Evolutionary conservation across 257 asterid genomes (phyloP).

Genomic region (Nicotiana attenuata): DNA sequence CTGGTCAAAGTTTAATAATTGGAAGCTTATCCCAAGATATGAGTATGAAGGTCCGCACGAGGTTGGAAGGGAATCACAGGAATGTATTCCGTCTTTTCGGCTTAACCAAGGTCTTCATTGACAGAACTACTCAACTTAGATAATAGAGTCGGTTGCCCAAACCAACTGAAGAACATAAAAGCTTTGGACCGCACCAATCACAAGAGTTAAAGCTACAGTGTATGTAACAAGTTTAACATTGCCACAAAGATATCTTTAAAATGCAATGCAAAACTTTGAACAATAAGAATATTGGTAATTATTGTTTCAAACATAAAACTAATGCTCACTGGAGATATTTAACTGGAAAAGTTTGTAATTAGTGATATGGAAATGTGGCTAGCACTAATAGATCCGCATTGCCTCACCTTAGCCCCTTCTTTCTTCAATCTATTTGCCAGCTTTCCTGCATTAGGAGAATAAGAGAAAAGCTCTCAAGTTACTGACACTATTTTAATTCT

Average conservation of each 20-base stretch:
- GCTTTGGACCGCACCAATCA: no score
- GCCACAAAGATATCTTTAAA: not conserved
- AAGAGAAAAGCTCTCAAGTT: not conserved
- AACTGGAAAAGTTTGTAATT: not conserved
- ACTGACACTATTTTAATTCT: not conserved
- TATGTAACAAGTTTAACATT: not conserved
- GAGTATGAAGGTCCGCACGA: not conserved
- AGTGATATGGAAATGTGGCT: not conserved
- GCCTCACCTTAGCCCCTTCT: conserved; percentile 85
- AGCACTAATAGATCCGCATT: not conserved
- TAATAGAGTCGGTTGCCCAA: not conserved
- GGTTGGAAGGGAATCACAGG: not conserved
- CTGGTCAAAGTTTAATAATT: not conserved
- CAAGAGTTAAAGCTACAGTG: not conserved
- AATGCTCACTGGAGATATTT: not conserved
- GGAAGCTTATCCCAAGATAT: not conserved
- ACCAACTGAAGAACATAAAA: not conserved
- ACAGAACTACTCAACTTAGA: not conserved
- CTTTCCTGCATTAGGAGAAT: conserved; percentile 56
- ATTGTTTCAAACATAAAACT: not conserved
- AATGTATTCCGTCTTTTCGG: not conserved
- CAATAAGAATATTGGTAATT: not conserved
- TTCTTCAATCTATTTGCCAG: conserved; percentile 80
- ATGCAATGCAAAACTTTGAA: not conserved
- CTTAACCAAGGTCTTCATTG: not conserved